phyloP scores from a whole-genome alignment of 75 land plant genomes.

The Gnetum montanum region DNA sequence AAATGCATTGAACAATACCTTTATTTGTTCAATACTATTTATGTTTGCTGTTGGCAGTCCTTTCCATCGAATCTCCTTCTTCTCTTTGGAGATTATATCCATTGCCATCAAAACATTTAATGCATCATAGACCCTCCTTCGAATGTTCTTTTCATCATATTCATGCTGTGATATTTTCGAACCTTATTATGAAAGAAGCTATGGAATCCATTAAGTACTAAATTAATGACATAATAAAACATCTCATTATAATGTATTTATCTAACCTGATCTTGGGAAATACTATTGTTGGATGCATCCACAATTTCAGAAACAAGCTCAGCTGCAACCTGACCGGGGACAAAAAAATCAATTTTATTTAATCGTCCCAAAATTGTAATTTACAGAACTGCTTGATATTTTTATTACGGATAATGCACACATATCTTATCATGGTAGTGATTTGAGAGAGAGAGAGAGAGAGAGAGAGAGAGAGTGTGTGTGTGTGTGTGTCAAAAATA shows the following conservation, averaged over 20 bases:
- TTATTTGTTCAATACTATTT: slow-evolving; percentile 30
- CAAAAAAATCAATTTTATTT: too few relatives aligned
- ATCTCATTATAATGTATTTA: too few relatives aligned
- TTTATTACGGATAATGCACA: too few relatives aligned
- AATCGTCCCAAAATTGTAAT: too few relatives aligned
- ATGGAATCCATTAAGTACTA: too few relatives aligned
- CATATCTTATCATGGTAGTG: too few relatives aligned
- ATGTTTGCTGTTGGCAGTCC: slow-evolving; percentile 40
- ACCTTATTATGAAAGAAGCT: too few relatives aligned
- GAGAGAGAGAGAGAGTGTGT: too few relatives aligned
- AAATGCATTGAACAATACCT: slow-evolving; percentile 30
- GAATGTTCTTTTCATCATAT: slow-evolving; percentile 61
- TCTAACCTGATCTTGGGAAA: slow-evolving; percentile 11
- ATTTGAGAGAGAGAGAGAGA: too few relatives aligned
- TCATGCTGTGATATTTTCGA: slow-evolving; percentile 31
- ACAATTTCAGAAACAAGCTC: slow-evolving; percentile 6
- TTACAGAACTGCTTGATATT: too few relatives aligned
- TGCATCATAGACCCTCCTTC: slow-evolving; percentile 68
- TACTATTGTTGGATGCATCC: slow-evolving; percentile 2
- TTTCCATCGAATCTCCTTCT: slow-evolving; percentile 58
- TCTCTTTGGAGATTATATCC: slow-evolving; percentile 52
- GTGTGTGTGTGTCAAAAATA: too few relatives aligned
- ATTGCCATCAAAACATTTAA: slow-evolving; percentile 61
- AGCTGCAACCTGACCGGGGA: slow-evolving; percentile 12
- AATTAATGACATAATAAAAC: too few relatives aligned